Base-by-base conservation (phyloP, 495 filamentous ascomycete species). In the Tuber calosporum region DNA sequence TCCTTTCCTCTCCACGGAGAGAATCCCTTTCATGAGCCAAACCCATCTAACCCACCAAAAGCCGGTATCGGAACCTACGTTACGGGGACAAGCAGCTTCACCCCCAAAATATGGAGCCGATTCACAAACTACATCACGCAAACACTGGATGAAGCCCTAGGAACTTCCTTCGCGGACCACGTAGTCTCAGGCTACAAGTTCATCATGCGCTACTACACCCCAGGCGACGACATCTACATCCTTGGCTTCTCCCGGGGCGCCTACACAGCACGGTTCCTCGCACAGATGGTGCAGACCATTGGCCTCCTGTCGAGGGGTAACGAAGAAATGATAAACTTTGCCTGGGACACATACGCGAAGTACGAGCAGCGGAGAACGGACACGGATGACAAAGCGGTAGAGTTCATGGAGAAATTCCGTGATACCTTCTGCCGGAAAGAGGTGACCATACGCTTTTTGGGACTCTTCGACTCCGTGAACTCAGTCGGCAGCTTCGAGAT, bases 191-290 rank as follows among this genome's bases (percentile, higher is more conserved):
- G 85, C 4, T 87, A 87, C 69, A 79, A 81, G 20, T 87, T 87
- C 75, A 69, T 86, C 39, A 85, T 85, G 79, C 81, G 85, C 22
- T 85, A 84, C 72, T 84, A 83, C 73, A 67, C 74, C 5, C 72
- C 77, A 37, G 85, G 82, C 7, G 81, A 84, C 41, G 79, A 80
- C 45, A 85, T 87, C 68, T 85, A 85, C 74, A 82, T 87, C 75
- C 85, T 87, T 70, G 85, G 85, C 41, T 86, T 86, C 72, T 84
- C 83, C 2, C 83, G 85, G 40, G 85, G 85, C 26, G 85, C 85
- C 19, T 86, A 84, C 76, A 86, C 85, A 1, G 85, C 84, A 2
- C 84, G 84, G 15, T 85, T 86, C 72, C 82, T 87, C 17, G 84
- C 85, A 36, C 82, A 84, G 40, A 84, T 87, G 82, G 79, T 87